Conservation (phyloP, 805 yeast species). For the Ogataea trehalophila region DNA sequence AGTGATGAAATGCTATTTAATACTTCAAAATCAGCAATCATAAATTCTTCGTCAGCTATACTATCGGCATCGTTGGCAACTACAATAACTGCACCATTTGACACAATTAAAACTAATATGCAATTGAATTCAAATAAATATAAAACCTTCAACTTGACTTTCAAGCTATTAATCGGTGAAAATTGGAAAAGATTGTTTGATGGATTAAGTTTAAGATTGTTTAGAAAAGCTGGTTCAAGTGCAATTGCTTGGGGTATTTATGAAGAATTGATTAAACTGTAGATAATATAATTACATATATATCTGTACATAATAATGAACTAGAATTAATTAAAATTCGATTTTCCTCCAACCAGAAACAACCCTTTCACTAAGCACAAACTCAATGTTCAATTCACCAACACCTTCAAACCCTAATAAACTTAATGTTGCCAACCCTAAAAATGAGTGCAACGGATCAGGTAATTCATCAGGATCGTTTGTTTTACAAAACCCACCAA, state of each 20-base stretch:
- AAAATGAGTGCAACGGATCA: conserved; percentile 64
- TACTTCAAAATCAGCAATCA: conserved; percentile 36
- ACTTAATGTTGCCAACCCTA: conserved; percentile 53
- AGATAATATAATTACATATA: conserved; percentile 3
- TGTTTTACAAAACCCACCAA: conserved; percentile 80
- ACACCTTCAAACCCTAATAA: conserved; percentile 24
- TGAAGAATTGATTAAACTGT: conserved; percentile 69
- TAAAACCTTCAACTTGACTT: conserved; percentile 38
- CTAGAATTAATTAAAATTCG: neutral
- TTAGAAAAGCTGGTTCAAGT: conserved; percentile 84
- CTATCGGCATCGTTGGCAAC: conserved; percentile 78
- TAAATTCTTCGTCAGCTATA: conserved; percentile 75
- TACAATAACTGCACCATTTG: conserved; percentile 89
- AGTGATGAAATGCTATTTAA: conserved; percentile 4
- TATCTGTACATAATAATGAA: neutral
- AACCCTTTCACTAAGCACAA: conserved; percentile 23
- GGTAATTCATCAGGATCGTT: conserved; percentile 48
- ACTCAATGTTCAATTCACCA: conserved; percentile 12
- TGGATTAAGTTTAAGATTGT: conserved; percentile 76
- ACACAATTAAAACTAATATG: conserved; percentile 86
- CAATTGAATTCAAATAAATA: conserved; percentile 59
- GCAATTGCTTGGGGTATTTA: conserved; percentile 97
- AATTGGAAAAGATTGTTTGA: conserved; percentile 60
- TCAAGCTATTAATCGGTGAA: conserved; percentile 38
- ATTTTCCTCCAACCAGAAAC: conserved; percentile 14